Evolutionary conservation across 2,329 filamentous ascomycete species (phyloP).

Genomic region (Exophiala bonariae): DNA sequence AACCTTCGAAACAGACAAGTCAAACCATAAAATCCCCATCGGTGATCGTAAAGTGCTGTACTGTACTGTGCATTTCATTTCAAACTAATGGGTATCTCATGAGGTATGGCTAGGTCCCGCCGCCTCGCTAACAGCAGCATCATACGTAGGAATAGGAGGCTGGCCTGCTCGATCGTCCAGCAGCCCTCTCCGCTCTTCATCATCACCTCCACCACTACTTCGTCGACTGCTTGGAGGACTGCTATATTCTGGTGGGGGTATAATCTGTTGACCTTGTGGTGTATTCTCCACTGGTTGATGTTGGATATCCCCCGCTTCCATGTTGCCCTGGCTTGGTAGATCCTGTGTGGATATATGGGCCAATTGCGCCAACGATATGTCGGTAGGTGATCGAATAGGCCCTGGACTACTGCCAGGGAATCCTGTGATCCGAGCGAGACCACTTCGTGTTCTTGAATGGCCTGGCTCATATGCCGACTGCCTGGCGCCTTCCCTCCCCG

Average conservation of each 20-base stretch:
- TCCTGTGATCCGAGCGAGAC: slow-evolving; percentile 68
- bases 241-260: slow-evolving; percentile 71
- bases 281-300: slow-evolving; percentile 27
- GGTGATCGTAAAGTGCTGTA: background rate
- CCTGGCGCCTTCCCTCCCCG: slow-evolving; percentile 63
- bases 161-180: slow-evolving; percentile 51
- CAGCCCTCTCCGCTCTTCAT: slow-evolving; percentile 35
- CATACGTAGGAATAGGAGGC: slow-evolving; percentile 81
- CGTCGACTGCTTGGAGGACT: slow-evolving; percentile 56
- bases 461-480: slow-evolving; percentile 52
- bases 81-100: slow-evolving; percentile 25
- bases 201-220: slow-evolving; percentile 61
- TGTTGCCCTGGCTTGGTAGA: slow-evolving; percentile 60
- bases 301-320: slow-evolving; percentile 40
- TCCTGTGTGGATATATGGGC: slow-evolving; percentile 67
- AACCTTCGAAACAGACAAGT: no score
- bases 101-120: slow-evolving; percentile 24
- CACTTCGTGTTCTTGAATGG: slow-evolving; percentile 73
- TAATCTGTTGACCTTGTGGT: slow-evolving; percentile 56
- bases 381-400: slow-evolving; percentile 85
- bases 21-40: no score
- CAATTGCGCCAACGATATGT: slow-evolving; percentile 89
- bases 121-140: slow-evolving; percentile 62
- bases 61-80: slow-evolving; percentile 19
- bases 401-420: slow-evolving; percentile 76